These are phyloP conservation scores for Phalaenopsis equestris DNA, from an alignment of 106 monocot species.

Conservation along the genomic window DNA sequence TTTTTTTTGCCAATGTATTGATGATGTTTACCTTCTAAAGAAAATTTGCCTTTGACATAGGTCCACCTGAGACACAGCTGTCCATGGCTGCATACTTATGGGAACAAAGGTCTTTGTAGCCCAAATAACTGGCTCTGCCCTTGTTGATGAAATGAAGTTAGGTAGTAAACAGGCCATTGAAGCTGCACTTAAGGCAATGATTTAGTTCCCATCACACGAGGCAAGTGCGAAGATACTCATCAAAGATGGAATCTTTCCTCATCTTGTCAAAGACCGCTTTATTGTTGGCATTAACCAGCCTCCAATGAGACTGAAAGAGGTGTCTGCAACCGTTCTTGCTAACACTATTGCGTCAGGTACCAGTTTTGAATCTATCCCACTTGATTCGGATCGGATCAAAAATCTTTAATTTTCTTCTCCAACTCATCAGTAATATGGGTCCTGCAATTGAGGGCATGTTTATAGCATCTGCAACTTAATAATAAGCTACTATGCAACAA, in stretches of 20 bases:
- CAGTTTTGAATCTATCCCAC: slow-evolving; percentile 47
- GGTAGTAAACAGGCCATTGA: slow-evolving; percentile 51
- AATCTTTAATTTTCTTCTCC: slow-evolving; percentile 74
- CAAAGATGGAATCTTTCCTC: slow-evolving; percentile 54
- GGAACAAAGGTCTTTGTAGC: slow-evolving; percentile 63
- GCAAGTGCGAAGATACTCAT: slow-evolving; percentile 56
- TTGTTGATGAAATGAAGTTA: slow-evolving; percentile 63
- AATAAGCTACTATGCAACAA: too few species aligned
- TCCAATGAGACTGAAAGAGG: slow-evolving; percentile 64
- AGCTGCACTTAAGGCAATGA: slow-evolving; percentile 59
- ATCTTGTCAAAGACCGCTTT: slow-evolving; percentile 58
- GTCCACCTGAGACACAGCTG: slow-evolving; percentile 49
- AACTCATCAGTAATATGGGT: slow-evolving; percentile 94
- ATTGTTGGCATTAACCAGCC: slow-evolving; percentile 44
- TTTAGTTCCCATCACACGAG: slow-evolving; percentile 60
- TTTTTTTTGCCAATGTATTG: neutral
- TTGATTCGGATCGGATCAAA: slow-evolving; percentile 31
- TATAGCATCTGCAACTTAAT: too few species aligned
- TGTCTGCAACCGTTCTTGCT: slow-evolving; percentile 57
- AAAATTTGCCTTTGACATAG: slow-evolving; percentile 15
- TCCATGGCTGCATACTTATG: slow-evolving; percentile 65
- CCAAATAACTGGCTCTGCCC: slow-evolving; percentile 44
- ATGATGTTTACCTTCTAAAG: neutral
- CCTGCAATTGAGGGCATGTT: slow-evolving; percentile 65
- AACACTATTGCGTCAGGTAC: slow-evolving; percentile 53